These are phyloP conservation scores for Chaetomium sp. DNA, from an alignment of 2,329 filamentous ascomycete species.

Conservation along the genomic window DNA sequence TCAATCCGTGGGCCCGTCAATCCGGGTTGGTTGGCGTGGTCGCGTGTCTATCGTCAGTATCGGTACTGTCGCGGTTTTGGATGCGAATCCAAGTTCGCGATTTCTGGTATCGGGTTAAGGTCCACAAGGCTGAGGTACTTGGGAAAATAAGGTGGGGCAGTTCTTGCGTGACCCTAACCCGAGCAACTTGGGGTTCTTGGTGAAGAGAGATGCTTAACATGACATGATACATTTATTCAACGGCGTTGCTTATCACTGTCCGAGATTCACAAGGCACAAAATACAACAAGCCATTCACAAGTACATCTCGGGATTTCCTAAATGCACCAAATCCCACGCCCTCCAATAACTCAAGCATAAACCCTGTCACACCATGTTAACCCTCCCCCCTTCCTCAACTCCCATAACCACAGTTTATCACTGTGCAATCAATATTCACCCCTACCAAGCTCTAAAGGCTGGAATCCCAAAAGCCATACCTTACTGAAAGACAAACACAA, in stretches of 20 bases:
- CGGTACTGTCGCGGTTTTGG: background rate
- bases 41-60: background rate
- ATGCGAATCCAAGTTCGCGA: constrained; percentile 7
- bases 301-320: background rate
- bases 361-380: background rate
- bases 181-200: background rate
- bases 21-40: background rate
- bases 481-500: constrained; percentile 77
- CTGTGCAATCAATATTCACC: background rate
- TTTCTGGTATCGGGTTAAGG: background rate
- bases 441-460: background rate
- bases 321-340: background rate
- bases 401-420: background rate
- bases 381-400: background rate
- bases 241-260: background rate
- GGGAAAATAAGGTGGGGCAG: constrained; percentile 22
- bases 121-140: constrained; percentile 27
- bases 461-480: background rate
- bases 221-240: background rate
- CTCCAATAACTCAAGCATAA: constrained; percentile 2
- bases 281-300: background rate
- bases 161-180: constrained; percentile 18
- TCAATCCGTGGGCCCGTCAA: too few species aligned
- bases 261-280: background rate
- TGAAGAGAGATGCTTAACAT: background rate